Evolutionary conservation across 805 yeast genomes (phyloP).

Genomic region (Candida cerambycidarum): DNA sequence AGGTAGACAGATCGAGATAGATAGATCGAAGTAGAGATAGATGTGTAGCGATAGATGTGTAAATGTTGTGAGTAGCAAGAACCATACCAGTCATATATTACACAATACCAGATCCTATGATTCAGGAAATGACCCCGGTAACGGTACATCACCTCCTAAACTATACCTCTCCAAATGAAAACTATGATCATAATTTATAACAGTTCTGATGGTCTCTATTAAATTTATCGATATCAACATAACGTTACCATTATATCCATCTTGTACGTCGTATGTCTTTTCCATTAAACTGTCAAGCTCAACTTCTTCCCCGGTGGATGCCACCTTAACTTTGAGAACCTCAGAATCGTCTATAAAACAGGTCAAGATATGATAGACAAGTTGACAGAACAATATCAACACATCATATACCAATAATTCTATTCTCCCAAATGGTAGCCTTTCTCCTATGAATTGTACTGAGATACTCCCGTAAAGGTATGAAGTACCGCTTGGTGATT

Average conservation of each 20-base stretch:
- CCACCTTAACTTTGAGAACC: slow-evolving; percentile 19
- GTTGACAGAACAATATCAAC: slow-evolving; percentile 25
- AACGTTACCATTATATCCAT: slow-evolving; percentile 43
- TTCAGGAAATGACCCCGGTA: slow-evolving; percentile 11
- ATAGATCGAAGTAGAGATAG: no score
- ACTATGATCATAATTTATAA: slow-evolving; percentile 9
- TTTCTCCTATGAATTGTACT: slow-evolving; percentile 41
- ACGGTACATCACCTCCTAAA: background rate
- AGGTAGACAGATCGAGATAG: no score
- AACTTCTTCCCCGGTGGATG: background rate
- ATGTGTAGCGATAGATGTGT: no score
- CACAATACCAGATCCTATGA: background rate
- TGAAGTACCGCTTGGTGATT: slow-evolving; percentile 15
- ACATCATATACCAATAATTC: slow-evolving; percentile 31
- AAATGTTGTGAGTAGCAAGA: no score
- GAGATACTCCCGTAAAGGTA: slow-evolving; percentile 34
- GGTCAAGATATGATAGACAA: slow-evolving; percentile 33
- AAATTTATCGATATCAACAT: slow-evolving; percentile 26
- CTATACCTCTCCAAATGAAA: slow-evolving; percentile 1
- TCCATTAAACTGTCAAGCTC: slow-evolving; percentile 14
- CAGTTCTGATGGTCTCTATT: slow-evolving; percentile 9
- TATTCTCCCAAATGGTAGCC: slow-evolving; percentile 24
- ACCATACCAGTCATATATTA: background rate
- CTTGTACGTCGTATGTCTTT: slow-evolving; percentile 23
- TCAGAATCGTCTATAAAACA: slow-evolving; percentile 32